Evolutionary conservation across 2,329 filamentous ascomycete genomes (phyloP), one percentile per base, ranked within the genome.

Genomic region (Didymellaceae sp.): DNA sequence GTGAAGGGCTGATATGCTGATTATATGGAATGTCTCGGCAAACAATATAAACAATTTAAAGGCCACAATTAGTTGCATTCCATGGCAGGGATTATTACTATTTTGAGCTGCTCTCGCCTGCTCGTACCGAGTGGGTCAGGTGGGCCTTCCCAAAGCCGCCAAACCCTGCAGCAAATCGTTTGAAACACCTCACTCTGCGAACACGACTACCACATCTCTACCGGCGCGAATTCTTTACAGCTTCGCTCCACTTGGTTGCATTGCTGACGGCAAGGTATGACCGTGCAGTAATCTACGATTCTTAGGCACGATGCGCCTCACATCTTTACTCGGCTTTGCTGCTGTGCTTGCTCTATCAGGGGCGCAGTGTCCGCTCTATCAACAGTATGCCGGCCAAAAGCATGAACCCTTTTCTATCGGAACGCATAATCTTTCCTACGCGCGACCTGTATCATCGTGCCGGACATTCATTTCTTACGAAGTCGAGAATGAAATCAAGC

Each of bases 351-450:
- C 55, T 30, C 42, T 65, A n/a, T 57, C 55, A 41, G 40, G 39
- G 18, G 68, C 71, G 1, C 71, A 74, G 52, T 78, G 75, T 57
- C 76, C 76, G 2, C 65, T 78, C 50, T 79, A 79, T 58, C 61
- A 66, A 11, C 61, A 71, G 17, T 79, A 78, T 54, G 65, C 76
- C 0, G 46, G 55, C 8, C 49, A 70, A 31, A 66, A 59, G 5
- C 78, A 80, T 54, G 70, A 62, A 5, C 78, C 78, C 0, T 75
- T 63, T 50, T 75, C 75, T 1, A 62, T 58, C 3, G 77, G 77
- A 2, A 51, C 58, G 16, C 77, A 71, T 63, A 74, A 76, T 31
- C 65, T 80, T 5, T 75, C 76, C 0, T 78, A 70, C 52, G 74
- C 75, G 46, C 71, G 78, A 2, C 78, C 78, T 1, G 69, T 66